These are phyloP conservation scores for Ploettnerulaceae sp. DNA, from an alignment of 2,329 filamentous ascomycete species.

Conservation along the genomic window DNA sequence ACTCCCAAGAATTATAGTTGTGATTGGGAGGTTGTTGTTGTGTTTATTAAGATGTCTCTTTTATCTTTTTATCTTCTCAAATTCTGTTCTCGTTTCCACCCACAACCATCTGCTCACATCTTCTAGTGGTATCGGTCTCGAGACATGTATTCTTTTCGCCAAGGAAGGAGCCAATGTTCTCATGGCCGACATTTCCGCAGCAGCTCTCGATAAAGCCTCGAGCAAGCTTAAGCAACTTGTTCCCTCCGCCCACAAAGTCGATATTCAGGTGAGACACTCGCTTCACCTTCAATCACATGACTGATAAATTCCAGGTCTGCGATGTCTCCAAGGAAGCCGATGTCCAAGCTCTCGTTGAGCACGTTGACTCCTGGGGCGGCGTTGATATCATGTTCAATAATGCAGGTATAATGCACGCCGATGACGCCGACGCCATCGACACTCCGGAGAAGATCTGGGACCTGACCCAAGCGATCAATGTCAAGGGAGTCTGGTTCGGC, in stretches of 20 bases:
- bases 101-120: neutral
- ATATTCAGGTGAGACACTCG: slow-evolving; percentile 35
- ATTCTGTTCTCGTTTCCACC: no score
- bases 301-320: slow-evolving; percentile 37
- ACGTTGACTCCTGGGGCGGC: slow-evolving; percentile 64
- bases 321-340: slow-evolving; percentile 68
- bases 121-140: slow-evolving; percentile 64
- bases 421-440: slow-evolving; percentile 59
- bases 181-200: slow-evolving; percentile 64
- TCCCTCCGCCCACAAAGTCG: slow-evolving; percentile 46
- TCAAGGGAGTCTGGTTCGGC: slow-evolving; percentile 76
- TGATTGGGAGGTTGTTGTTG: neutral
- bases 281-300: neutral
- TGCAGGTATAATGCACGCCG: slow-evolving; percentile 71
- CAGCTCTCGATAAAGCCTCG: slow-evolving; percentile 57
- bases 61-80: no score
- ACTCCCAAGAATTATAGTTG: neutral
- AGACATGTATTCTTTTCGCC: slow-evolving; percentile 68
- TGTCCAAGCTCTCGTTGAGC: slow-evolving; percentile 55
- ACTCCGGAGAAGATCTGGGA: slow-evolving; percentile 75
- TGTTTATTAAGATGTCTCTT: no score
- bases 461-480: slow-evolving; percentile 69
- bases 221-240: slow-evolving; percentile 56
- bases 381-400: slow-evolving; percentile 77
- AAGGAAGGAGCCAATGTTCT: slow-evolving; percentile 67